Percentiles rank a stretch among this genome's conserved stretches.
These are phyloP conservation scores for Sphagnum tenellum DNA, from an alignment of 225 moss, liverwort and hornwort species.

Conservation along the genomic window DNA sequence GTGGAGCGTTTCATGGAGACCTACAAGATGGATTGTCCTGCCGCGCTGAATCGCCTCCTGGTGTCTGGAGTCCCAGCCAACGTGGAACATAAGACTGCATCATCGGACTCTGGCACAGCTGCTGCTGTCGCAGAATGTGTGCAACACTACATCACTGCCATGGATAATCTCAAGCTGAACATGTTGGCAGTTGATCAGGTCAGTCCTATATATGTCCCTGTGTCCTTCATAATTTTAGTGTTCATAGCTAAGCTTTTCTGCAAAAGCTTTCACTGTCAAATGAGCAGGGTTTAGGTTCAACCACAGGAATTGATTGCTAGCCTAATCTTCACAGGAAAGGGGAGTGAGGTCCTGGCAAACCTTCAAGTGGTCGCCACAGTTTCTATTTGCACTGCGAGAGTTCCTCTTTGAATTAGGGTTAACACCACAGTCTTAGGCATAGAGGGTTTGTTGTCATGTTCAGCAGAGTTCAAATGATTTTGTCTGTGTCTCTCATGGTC, in stretches of 20 bases:
- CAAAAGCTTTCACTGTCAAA: too few species aligned
- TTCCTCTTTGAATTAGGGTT: too few species aligned
- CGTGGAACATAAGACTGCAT: conserved; percentile 81
- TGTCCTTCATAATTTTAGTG: background rate
- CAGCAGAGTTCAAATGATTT: too few species aligned
- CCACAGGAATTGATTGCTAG: too few species aligned
- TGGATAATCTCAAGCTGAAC: conserved; percentile 93
- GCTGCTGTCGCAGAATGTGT: conserved; percentile 98
- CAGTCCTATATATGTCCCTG: background rate
- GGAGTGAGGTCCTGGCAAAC: too few species aligned
- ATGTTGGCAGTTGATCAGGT: conserved; percentile 99
- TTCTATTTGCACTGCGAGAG: too few species aligned
- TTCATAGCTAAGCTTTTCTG: background rate
- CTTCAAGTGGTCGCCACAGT: too few species aligned
- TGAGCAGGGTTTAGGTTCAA: too few species aligned
- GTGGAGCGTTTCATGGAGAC: conserved; percentile 85
- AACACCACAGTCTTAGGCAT: too few species aligned
- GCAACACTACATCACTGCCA: conserved; percentile 92
- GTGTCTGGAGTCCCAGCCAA: conserved; percentile 95
- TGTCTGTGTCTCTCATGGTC: too few species aligned
- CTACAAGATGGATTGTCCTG: conserved; percentile 97
- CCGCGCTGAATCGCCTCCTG: conserved; percentile 74
- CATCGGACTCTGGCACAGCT: conserved; percentile 90
- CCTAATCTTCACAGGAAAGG: too few species aligned
- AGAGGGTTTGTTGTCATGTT: too few species aligned